phyloP scores from a whole-genome alignment of 1,284 basidiomycete genomes.

The Irpex lacteus region DNA sequence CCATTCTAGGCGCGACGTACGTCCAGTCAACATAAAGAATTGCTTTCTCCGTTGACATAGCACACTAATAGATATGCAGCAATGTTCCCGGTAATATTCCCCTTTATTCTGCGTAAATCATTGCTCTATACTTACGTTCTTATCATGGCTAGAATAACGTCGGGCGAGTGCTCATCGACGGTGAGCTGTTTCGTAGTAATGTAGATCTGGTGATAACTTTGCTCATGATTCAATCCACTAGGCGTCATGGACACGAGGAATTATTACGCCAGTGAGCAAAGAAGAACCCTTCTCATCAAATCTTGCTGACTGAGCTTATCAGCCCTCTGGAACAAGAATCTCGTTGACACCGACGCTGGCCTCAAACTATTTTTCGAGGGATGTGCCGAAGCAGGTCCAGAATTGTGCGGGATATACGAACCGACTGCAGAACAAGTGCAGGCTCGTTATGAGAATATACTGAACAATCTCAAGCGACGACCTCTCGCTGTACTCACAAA shows the following conservation, averaged over 20 bases:
- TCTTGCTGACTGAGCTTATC: background rate
- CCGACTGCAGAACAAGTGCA: conserved; percentile 12
- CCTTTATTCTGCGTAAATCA: background rate
- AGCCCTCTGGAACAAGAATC: conserved; percentile 17
- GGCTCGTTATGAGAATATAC: conserved; percentile 13
- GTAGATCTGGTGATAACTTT: too few relatives aligned
- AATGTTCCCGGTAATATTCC: conserved; percentile 22
- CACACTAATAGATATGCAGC: conserved; percentile 14
- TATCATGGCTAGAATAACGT: conserved; percentile 14
- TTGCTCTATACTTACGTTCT: background rate
- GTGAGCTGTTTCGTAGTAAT: background rate
- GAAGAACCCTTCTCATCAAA: too few relatives aligned
- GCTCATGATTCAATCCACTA: background rate
- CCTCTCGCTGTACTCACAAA: conserved; percentile 5
- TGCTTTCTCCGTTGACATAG: background rate
- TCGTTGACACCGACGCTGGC: conserved; percentile 18
- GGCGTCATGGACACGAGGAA: conserved; percentile 15
- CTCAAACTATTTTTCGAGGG: conserved; percentile 13
- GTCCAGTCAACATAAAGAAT: background rate
- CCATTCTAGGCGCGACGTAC: conserved; percentile 21
- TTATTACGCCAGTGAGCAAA: conserved; percentile 11
- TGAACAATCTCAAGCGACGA: conserved; percentile 5
- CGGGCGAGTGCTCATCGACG: conserved; percentile 17
- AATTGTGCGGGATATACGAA: conserved; percentile 17
- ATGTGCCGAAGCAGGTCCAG: conserved; percentile 20